phyloP scores from a whole-genome alignment of 306 rosid genomes.

The Morella rubra region DNA sequence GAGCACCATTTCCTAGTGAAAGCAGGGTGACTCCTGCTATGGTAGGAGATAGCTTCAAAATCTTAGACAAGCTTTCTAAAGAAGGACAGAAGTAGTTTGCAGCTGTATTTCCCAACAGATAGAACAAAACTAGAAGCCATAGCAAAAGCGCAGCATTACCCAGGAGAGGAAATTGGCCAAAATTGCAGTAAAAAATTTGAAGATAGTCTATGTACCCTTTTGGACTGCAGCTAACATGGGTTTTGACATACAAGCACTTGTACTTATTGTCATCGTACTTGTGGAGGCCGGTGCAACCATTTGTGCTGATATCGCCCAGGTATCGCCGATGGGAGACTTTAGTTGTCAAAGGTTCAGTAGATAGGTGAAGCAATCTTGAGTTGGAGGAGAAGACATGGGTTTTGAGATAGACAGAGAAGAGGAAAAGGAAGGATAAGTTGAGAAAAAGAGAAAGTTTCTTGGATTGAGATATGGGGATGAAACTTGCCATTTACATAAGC shows the following conservation, averaged over 20 bases:
- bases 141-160: constrained; percentile 42
- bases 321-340: constrained; percentile 23
- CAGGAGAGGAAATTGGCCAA: constrained; percentile 42
- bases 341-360: background rate
- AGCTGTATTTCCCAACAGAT: constrained; percentile 77
- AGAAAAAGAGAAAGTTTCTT: constrained; percentile 35
- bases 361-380: constrained; percentile 7
- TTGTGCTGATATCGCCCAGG: constrained; percentile 21
- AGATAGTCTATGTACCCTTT: constrained; percentile 72
- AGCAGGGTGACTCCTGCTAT: constrained; percentile 93
- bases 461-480: constrained; percentile 9
- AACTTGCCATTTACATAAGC: constrained; percentile 36
- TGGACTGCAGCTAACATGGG: constrained; percentile 45
- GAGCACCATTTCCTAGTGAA: constrained; percentile 87
- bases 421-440: constrained; percentile 45
- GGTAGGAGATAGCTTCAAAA: constrained; percentile 69
- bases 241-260: constrained; percentile 53
- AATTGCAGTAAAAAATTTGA: constrained; percentile 60
- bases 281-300: constrained; percentile 50
- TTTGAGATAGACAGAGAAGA: constrained; percentile 36
- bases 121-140: constrained; percentile 78
- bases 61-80: constrained; percentile 57
- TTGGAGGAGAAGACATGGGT: constrained; percentile 6
- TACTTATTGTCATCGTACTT: constrained; percentile 28
- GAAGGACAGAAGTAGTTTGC: constrained; percentile 74